Evolutionary conservation across 257 asterid species (phyloP).

Genomic region (Verbascum thapsus): DNA sequence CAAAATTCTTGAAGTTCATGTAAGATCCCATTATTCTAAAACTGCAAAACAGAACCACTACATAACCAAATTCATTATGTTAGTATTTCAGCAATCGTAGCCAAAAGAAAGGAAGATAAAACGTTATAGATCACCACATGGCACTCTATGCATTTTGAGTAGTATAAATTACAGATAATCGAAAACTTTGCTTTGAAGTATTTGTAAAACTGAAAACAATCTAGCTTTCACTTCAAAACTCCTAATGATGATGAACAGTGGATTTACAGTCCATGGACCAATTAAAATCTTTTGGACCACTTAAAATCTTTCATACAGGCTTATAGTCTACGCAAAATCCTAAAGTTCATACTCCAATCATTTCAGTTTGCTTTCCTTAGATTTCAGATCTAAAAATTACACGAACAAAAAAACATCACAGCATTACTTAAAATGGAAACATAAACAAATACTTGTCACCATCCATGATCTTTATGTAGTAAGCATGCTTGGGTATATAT

Average conservation of each 20-base stretch:
- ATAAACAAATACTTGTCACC: no score
- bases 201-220: neutral
- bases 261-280: neutral
- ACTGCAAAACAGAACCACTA: conserved; percentile 32
- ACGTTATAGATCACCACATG: neutral
- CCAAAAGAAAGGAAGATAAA: neutral
- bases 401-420: no score
- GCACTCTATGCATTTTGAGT: neutral
- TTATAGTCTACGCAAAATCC: no score
- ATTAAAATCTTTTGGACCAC: neutral
- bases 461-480: no score
- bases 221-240: neutral
- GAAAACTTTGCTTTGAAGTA: neutral
- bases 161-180: neutral
- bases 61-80: conserved; percentile 32
- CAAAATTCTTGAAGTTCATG: conserved; percentile 74
- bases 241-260: neutral
- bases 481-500: no score
- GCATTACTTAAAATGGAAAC: no score
- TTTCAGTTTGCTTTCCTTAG: no score
- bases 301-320: neutral
- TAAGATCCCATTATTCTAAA: conserved; percentile 63
- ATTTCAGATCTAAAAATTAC: no score
- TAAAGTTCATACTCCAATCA: no score
- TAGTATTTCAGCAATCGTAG: conserved; percentile 21